Evolutionary conservation across 139 green algal genomes (phyloP), one percentile per base, ranked within the genome.

Genomic region (Pleodorina starrii): DNA sequence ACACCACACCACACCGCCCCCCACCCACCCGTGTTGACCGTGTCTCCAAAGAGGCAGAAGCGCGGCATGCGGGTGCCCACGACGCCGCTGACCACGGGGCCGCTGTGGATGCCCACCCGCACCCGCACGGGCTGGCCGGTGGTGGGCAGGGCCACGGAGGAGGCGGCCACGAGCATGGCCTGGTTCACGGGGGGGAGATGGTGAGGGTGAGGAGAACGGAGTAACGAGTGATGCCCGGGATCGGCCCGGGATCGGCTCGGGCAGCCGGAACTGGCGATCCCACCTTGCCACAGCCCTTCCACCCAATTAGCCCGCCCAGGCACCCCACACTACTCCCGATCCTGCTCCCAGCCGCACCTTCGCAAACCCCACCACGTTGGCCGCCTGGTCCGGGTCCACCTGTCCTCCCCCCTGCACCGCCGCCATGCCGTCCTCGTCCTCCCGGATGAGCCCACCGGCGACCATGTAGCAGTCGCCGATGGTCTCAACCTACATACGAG

Each of bases 401-500:
- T 77, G 17, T 29, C 43, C 43, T 1, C 38, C 38, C 29, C n/a
- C 57, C 63, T 36, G 43, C 43, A 87, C 81, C 43, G 81, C 81
- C 43, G 63, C 81, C 81, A 86, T 86, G 57, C 79, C 79, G 57
- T 78, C 81, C 54, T 40, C 66, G 63, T 87, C 63, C 81, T 79
- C n/a, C 5, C 17, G 14, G 0, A 87, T 78, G 35, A 87, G 81
- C 21, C 81, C 81, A 2, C 81, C 81, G 2, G 81, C 81, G 25
- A 87, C 81, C 60, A 87, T 54, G 44, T 87, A 87, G 81, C 81
- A 87, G 81, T 87, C 81, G 32, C 81, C 81, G 32, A 87, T 87
- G 40, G 81, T 87, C 81, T 87, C 81, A 35, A 87, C 74, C 74
- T 82, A n/a, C n/a, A n/a, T n/a, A n/a, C n/a, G n/a, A n/a, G n/a